Base-by-base conservation (phyloP, 1,284 basidiomycete genomes). In the Coniophora puteana region DNA sequence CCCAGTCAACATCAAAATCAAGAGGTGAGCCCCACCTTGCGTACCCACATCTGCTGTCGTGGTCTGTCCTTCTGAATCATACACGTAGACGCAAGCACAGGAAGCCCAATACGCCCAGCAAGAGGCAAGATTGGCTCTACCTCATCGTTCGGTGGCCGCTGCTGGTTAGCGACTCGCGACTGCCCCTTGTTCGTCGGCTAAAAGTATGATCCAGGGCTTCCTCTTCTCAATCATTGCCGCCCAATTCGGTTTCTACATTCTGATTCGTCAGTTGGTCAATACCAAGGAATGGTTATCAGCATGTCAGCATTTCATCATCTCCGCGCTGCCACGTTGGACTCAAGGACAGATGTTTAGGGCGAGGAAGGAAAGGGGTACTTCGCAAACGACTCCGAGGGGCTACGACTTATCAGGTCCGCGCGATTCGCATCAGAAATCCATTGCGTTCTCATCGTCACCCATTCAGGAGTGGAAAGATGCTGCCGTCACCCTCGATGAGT, bases 221-320 rank as follows among this genome's bases (percentile, higher is more conserved):
- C 87, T 99, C 40, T 92, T 93, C 51, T 41, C 84, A 4, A 79
- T 95, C 63, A 97, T 99, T 50, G 73, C 80, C 23, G 70, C 78
- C 22, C 89, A 98, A 62, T 98, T 99, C 57, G 70, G 89, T 12
- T 66, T 89, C 23, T 93, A 98, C 58, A 80, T 98, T 29, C 50
- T 89, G 20, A 90, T 93, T 35, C 76, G 95, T 27, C 94, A 98
- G 61, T 59, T 94, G 13, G 95, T 97, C 29, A 94, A 94, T 55
- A 75, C 89, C n/a, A 89, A 93, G 55, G 93, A 96, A 64, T 94
- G 84, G 80, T 60, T 93, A 34, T 80, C 88, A 18, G 89, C 90
- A 39, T 97, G 93, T 93, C 54, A 57, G 84, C 46, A 20, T 17
- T 11, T 21, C 22, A 8, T 16, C 25, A 1, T 36, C 6, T 10